Evolutionary conservation across 176 grass and related monocot species (phyloP), one percentile per base, ranked within the genome.

Genomic region (Oryza meyeriana): DNA sequence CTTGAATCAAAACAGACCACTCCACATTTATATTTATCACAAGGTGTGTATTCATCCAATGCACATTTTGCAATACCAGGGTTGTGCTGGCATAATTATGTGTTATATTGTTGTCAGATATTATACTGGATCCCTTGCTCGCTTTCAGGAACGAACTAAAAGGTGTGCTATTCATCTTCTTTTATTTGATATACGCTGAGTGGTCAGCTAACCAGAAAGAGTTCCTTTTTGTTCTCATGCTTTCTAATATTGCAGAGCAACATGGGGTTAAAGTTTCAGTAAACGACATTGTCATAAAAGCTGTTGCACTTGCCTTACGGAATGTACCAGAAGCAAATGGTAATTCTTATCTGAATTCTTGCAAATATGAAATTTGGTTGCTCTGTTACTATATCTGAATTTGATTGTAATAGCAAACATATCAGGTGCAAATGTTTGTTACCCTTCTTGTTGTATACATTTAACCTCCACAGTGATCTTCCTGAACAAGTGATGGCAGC

Each of bases 231-330:
- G 47, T 41, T 50, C 41, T 92, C 40, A 50, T 78, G 17, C 55
- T 67, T 66, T 71, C 48, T 35, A 72, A 79, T 71, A 66, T 85
- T 88, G 82, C 89, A 99, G 96, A 95, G 68, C 88, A 93, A 88
- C 91, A 95, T 40, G 89, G 87, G 67, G 26, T 95, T 74, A 95
- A 98, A 95, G 87, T 99, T 86, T 95, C 96, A 83, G 93, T 99
- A 76, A 99, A 99, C 85, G 96, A 99, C 72, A 91, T 99, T 47
- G 71, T 99, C 72, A 91, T 99, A 91, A 95, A 99, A 91, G 96
- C 93, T 85, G 96, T 99, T 74, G 93, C 96, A 75, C 75, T 99
- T 88, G 93, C 96, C 72, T 93, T 99, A 67, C 85, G 91, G 83
- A 90, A 93, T 32, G 91, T 95, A 52, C 93, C 96, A 81, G 89